These are phyloP conservation scores for Emergomyces orientalis DNA, from an alignment of 2,329 filamentous ascomycete species.

Conservation along the genomic window DNA sequence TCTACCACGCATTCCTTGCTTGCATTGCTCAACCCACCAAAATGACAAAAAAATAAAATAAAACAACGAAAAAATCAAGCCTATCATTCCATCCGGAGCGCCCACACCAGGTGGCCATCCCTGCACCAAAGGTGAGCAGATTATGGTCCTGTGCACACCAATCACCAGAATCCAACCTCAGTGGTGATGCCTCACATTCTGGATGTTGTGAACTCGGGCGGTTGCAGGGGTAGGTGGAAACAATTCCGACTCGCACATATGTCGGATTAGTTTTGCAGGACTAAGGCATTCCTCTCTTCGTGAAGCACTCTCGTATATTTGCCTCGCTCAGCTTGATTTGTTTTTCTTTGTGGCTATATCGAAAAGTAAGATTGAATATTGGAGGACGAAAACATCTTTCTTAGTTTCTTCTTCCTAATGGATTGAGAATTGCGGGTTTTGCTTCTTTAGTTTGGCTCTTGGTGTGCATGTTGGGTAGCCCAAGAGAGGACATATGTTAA, in stretches of 20 bases:
- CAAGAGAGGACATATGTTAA: not conserved
- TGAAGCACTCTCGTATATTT: not conserved
- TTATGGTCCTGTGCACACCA: not conserved
- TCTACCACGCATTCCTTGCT: not conserved
- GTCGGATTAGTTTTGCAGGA: not conserved
- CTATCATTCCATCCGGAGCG: not conserved
- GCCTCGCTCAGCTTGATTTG: not conserved
- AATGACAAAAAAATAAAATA: not conserved
- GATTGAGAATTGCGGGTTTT: not conserved
- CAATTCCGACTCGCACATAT: not conserved
- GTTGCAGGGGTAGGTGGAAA: not conserved
- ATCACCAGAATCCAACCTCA: not conserved
- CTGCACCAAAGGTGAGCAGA: not conserved
- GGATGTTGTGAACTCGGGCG: not conserved
- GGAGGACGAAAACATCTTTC: not conserved
- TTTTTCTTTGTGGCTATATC: not conserved
- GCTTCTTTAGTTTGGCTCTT: not conserved
- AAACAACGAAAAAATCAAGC: not conserved
- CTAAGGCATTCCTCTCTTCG: not conserved
- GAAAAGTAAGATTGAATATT: not conserved
- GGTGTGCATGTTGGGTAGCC: not conserved
- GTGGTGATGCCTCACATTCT: not conserved
- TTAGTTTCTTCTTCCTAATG: not conserved
- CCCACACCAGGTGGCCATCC: not conserved
- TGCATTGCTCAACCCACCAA: not conserved